These are phyloP conservation scores for Leccinum longicurvipes DNA, from an alignment of 768 basidiomycete species.

Conservation along the genomic window DNA sequence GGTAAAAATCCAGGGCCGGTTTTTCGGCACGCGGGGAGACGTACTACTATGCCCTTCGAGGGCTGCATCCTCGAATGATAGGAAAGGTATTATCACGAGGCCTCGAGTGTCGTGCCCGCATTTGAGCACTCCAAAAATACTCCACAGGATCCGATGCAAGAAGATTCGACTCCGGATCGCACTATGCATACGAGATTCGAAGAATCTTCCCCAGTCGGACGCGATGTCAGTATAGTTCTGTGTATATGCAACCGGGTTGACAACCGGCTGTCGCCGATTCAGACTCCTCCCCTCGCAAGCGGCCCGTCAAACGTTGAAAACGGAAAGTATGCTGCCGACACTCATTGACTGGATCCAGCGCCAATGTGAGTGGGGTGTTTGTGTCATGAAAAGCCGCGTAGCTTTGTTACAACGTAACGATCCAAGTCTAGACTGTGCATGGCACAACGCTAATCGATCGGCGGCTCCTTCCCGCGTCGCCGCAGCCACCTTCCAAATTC, in stretches of 20 bases:
- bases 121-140: neutral
- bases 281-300: neutral
- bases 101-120: neutral
- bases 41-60: neutral
- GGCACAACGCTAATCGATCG: neutral
- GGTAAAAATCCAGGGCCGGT: neutral
- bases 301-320: slow-evolving; percentile 4
- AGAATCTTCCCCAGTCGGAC: neutral
- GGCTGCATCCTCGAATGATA: neutral
- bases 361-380: slow-evolving; percentile 1
- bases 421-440: neutral
- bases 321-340: neutral
- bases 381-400: slow-evolving; percentile 1
- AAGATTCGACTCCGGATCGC: neutral
- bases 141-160: neutral
- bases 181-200: neutral
- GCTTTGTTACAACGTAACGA: neutral
- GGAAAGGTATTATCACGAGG: neutral
- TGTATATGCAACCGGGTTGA: slow-evolving; percentile 3
- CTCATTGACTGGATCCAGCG: neutral
- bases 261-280: slow-evolving; percentile 2
- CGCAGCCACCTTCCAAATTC: neutral
- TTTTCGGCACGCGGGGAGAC: neutral
- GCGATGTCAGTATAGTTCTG: neutral
- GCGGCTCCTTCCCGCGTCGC: neutral